Percentiles rank a stretch among this genome's conserved stretches.
Evolutionary conservation across 345 rosid species (phyloP).

Genomic region (Bruguiera gymnorhiza): DNA sequence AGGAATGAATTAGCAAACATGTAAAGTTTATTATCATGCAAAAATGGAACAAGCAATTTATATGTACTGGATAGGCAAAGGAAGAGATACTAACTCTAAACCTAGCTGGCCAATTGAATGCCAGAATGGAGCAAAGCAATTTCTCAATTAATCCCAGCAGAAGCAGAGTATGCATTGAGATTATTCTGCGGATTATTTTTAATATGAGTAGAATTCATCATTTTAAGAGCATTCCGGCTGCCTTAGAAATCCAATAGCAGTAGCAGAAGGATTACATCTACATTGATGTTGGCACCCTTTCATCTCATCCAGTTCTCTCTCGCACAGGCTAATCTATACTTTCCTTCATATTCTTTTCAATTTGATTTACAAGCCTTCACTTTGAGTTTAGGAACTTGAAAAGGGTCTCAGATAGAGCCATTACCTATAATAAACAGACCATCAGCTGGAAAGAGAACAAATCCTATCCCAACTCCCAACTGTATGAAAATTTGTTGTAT

Average conservation of each 20-base stretch:
- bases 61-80: background rate
- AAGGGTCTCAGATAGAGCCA: background rate
- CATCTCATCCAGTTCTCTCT: background rate
- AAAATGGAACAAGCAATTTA: background rate
- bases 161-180: too few species aligned
- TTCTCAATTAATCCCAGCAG: too few species aligned
- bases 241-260: background rate
- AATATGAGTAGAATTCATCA: background rate
- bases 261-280: background rate
- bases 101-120: too few species aligned
- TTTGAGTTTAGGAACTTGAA: background rate
- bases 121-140: too few species aligned
- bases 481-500: background rate
- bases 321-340: background rate
- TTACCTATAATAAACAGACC: background rate
- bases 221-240: background rate
- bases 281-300: too few species aligned
- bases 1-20: background rate
- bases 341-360: background rate
- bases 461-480: background rate
- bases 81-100: too few species aligned
- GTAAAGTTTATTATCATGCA: background rate
- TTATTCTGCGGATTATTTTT: too few species aligned
- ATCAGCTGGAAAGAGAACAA: background rate
- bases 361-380: background rate